Conservation (phyloP, 1,139 yeast genomes). For the Candida glucosophila region DNA sequence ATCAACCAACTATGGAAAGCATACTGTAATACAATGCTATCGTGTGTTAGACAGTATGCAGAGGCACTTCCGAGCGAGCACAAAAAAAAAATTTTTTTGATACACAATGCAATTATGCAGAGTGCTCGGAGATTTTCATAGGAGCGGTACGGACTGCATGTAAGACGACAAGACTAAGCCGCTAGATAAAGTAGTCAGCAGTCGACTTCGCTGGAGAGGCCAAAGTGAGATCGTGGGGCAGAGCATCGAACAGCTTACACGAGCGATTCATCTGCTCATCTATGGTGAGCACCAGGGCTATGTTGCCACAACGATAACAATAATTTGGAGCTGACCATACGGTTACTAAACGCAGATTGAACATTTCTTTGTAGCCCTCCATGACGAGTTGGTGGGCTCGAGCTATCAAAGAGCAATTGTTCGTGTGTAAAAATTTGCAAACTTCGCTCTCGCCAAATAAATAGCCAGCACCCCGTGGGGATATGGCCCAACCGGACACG, state of each 20-base stretch:
- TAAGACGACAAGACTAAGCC: too few species aligned
- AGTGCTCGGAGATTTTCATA: too few species aligned
- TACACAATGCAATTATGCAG: too few species aligned
- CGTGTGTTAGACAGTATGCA: too few species aligned
- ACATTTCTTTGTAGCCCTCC: constrained; percentile 72
- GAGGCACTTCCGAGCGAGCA: too few species aligned
- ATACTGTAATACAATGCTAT: too few species aligned
- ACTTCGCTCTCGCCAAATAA: constrained; percentile 86
- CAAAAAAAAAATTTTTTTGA: too few species aligned
- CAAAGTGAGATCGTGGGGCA: constrained; percentile 43
- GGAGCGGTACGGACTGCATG: too few species aligned
- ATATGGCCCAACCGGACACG: constrained; percentile 83
- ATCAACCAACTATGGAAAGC: too few species aligned
- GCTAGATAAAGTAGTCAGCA: constrained; percentile 59
- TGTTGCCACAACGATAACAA: constrained; percentile 46
- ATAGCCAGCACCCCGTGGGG: constrained; percentile 94
- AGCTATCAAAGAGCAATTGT: constrained; percentile 69
- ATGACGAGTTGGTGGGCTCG: constrained; percentile 92
- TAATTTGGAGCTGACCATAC: constrained; percentile 96
- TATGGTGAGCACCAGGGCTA: constrained; percentile 36
- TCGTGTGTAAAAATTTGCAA: constrained; percentile 69
- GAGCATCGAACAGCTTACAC: constrained; percentile 80
- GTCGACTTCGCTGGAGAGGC: constrained; percentile 36
- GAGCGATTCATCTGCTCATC: constrained; percentile 64
- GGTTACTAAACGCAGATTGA: constrained; percentile 60